Conservation (phyloP, 495 filamentous ascomycete species). For the Parathielavia hyrcaniae region DNA sequence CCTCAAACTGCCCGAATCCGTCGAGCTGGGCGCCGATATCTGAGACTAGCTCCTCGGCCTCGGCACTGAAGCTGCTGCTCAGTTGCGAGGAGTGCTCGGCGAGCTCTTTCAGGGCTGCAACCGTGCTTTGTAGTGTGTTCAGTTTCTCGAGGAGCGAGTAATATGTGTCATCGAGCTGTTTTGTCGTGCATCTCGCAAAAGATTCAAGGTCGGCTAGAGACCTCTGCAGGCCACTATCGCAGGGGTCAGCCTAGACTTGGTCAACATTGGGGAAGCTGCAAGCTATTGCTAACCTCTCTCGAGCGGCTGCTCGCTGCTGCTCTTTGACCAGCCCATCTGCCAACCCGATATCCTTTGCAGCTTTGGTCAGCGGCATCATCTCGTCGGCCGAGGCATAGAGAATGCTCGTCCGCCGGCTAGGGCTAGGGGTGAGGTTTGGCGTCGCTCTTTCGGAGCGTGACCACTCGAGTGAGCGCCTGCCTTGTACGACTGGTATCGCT, state of each 20-base stretch:
- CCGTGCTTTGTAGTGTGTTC: conserved; percentile 58
- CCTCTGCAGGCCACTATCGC: conserved; percentile 36
- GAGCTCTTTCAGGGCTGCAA: conserved; percentile 63
- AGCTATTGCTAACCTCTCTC: conserved; percentile 36
- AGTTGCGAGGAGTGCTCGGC: conserved; percentile 55
- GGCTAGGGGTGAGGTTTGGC: conserved; percentile 38
- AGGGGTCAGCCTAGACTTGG: conserved; percentile 18
- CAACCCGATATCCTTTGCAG: conserved; percentile 30
- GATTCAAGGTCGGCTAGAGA: conserved; percentile 40
- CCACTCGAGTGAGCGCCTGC: conserved; percentile 35
- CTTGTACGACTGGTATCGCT: conserved; percentile 24
- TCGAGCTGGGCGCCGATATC: conserved; percentile 63
- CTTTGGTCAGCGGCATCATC: conserved; percentile 7
- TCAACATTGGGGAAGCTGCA: not conserved
- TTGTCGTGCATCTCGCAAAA: conserved; percentile 53
- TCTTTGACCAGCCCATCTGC: conserved; percentile 35
- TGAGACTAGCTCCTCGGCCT: conserved; percentile 52
- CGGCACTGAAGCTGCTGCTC: conserved; percentile 54
- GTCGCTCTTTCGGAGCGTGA: conserved; percentile 41
- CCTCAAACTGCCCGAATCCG: conserved; percentile 60
- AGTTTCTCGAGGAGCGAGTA: conserved; percentile 77
- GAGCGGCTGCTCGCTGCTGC: conserved; percentile 37
- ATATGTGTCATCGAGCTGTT: conserved; percentile 78
- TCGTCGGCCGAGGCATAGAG: conserved; percentile 32
- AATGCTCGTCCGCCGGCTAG: conserved; percentile 39